Evolutionary conservation across 2,329 filamentous ascomycete species (phyloP).

Genomic region (Endothia cerciana): DNA sequence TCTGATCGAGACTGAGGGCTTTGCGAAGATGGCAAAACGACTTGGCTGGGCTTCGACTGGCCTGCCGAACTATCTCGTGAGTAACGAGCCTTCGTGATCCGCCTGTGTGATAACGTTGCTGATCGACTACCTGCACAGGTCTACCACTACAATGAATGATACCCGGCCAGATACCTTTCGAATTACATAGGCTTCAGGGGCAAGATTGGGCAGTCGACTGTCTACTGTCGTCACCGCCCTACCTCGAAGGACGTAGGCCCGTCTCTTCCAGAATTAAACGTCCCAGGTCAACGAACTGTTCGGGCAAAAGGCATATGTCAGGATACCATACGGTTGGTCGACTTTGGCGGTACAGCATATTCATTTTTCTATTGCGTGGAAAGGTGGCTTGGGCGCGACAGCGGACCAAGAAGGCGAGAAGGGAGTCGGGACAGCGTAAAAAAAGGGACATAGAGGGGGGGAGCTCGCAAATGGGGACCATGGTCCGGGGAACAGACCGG

Average conservation of each 20-base stretch:
- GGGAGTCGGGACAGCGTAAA: slow-evolving; percentile 6
- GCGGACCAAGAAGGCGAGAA: neutral
- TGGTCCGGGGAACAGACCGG: neutral
- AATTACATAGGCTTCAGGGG: slow-evolving; percentile 6
- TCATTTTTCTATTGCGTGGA: neutral
- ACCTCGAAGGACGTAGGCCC: neutral
- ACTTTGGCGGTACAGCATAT: neutral
- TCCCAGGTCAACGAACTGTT: neutral
- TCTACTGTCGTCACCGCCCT: neutral
- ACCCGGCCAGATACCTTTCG: neutral
- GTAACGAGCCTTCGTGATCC: slow-evolving; percentile 32
- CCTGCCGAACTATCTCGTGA: slow-evolving; percentile 95
- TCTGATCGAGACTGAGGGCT: slow-evolving; percentile 96
- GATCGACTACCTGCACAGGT: slow-evolving; percentile 55
- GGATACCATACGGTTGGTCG: neutral
- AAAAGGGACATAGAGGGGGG: neutral
- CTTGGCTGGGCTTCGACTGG: slow-evolving; percentile 85
- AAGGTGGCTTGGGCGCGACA: neutral
- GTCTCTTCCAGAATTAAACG: neutral
- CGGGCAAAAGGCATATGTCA: neutral
- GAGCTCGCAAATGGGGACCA: neutral
- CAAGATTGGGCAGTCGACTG: neutral
- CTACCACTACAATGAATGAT: slow-evolving; percentile 84
- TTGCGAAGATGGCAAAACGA: slow-evolving; percentile 93
- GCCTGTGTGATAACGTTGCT: neutral